A percentile compares a stretch with the other conserved stretches of the same genome.
Evolutionary conservation across 2,329 filamentous ascomycete species (phyloP).

Genomic region (Pseudogymnoascus sp.): DNA sequence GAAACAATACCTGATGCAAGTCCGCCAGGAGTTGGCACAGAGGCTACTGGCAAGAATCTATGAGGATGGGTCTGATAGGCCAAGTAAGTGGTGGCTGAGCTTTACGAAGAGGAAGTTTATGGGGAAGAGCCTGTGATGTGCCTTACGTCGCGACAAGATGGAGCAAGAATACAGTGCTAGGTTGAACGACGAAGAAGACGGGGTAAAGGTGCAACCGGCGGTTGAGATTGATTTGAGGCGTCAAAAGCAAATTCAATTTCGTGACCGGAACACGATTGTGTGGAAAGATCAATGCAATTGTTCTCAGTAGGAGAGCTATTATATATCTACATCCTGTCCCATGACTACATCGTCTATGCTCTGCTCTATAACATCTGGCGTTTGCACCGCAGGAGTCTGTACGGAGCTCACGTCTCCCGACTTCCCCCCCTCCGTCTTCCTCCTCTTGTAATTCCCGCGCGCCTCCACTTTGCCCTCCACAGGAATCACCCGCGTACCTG

Average conservation of each 20-base stretch:
- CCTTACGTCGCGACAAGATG: neutral
- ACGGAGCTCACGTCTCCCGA: neutral
- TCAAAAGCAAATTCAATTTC: constrained; percentile 7
- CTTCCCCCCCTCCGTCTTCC: constrained; percentile 15
- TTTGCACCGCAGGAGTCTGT: neutral
- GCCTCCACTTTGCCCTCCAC: constrained; percentile 74
- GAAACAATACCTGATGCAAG: constrained; percentile 83
- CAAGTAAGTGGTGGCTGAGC: constrained; percentile 92
- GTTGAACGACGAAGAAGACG: neutral
- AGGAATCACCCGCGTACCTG: constrained; percentile 72
- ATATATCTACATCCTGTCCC: constrained; percentile 6
- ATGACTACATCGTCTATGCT: neutral
- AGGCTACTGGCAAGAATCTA: constrained; percentile 83
- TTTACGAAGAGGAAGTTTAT: constrained; percentile 99
- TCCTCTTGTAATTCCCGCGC: constrained; percentile 56
- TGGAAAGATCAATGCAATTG: neutral
- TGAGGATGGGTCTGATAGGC: constrained; percentile 66
- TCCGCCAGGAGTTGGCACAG: constrained; percentile 81
- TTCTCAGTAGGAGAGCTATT: constrained; percentile 4
- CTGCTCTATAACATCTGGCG: constrained; percentile 2
- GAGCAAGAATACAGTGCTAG: neutral
- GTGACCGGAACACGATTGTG: neutral
- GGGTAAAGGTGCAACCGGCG: neutral
- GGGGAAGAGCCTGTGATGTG: constrained; percentile 72
- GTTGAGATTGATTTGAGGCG: neutral